Evolutionary conservation across 192 early-diverging fungal genomes (phyloP).

Genomic region (Podila epicladia): DNA sequence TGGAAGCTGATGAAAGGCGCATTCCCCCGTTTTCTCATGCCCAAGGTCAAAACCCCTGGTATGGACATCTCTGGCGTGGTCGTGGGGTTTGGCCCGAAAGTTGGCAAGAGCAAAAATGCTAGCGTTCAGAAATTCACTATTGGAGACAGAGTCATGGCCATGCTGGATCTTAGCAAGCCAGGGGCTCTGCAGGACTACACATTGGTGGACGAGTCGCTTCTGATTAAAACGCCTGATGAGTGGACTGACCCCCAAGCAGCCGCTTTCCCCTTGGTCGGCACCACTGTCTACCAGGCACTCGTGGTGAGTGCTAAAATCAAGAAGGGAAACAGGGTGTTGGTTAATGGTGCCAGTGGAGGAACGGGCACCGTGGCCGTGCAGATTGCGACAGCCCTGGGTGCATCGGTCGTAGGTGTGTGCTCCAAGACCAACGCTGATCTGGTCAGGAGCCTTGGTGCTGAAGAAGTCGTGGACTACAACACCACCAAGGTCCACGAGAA

Average conservation of each 20-base stretch:
- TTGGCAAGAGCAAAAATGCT: conserved; percentile 3
- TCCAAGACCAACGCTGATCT: conserved; percentile 53
- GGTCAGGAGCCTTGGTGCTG: conserved; percentile 58
- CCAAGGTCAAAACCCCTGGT: conserved; percentile 26
- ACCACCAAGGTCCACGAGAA: conserved; percentile 18
- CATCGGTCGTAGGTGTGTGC: conserved; percentile 62
- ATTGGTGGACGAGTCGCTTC: conserved; percentile 7
- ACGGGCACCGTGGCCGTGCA: conserved; percentile 52
- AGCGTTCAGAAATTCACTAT: conserved; percentile 9
- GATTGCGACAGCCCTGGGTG: conserved; percentile 59
- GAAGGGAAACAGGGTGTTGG: conserved; percentile 49
- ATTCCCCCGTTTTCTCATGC: conserved; percentile 3
- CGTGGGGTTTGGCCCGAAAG: conserved; percentile 32
- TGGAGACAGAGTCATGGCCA: conserved; percentile 49
- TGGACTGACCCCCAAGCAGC: conserved; percentile 31
- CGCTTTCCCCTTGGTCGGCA: conserved; percentile 34
- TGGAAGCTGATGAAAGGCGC: conserved; percentile 50
- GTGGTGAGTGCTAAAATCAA: conserved; percentile 22
- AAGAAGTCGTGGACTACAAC: conserved; percentile 62
- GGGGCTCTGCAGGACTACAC: conserved; percentile 35
- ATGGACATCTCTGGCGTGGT: conserved; percentile 39
- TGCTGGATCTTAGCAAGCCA: conserved; percentile 10
- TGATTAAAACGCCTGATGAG: conserved; percentile 14
- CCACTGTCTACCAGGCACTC: conserved; percentile 28
- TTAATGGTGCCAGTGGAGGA: conserved; percentile 64